Base-by-base conservation (phyloP, 2,329 filamentous ascomycete species). In the Nothophaeocryptopus gaeumannii region DNA sequence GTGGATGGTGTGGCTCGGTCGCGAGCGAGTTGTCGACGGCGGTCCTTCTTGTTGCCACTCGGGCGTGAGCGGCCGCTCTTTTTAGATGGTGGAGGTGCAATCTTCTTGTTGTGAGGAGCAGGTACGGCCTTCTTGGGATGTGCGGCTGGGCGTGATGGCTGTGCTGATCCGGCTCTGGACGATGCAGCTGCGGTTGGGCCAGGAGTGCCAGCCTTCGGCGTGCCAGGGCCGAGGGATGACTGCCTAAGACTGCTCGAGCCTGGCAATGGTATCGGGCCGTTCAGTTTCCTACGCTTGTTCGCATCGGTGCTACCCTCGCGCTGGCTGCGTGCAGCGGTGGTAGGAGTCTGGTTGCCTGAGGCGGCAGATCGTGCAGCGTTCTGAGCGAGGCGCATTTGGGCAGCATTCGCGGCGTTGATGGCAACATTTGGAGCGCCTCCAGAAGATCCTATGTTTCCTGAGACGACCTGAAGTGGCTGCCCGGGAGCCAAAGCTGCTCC, bases 221-320 rank as follows among this genome's bases (percentile, higher is more conserved):
- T 85, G n/a, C 80, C 80, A n/a, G 65, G 82, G 0, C 81, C 82
- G 10, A 82, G 69, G 0, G 81, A 84, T 0, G 79, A 78, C 63
- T 84, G 82, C 5, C 82, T 77, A 7, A 84, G 72, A 48, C 72
- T 74, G 13, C 78, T 81, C 0, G 78, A 76, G 2, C 77, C 72
- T 10, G 80, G 81, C 0, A 84, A 71, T 14, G 73, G 74, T 13
- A 83, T 67, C 16, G 73, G 76, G 2, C 71, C 64, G 51, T 79
- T 80, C 5, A 81, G 70, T 14, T 80, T 78, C 26, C 81, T 79
- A 5, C 82, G 78, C 66, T 84, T 84, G 61, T 69, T 78, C 2
- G 55, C 74, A 63, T 68, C 78, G 66, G 50, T 73, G 58, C 62
- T 71, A 67, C 44, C 72, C 69, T 64, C 65, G 13, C 67, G 61